Conservation (phyloP, 805 yeast species). For the Yamadazyma scolyti region DNA sequence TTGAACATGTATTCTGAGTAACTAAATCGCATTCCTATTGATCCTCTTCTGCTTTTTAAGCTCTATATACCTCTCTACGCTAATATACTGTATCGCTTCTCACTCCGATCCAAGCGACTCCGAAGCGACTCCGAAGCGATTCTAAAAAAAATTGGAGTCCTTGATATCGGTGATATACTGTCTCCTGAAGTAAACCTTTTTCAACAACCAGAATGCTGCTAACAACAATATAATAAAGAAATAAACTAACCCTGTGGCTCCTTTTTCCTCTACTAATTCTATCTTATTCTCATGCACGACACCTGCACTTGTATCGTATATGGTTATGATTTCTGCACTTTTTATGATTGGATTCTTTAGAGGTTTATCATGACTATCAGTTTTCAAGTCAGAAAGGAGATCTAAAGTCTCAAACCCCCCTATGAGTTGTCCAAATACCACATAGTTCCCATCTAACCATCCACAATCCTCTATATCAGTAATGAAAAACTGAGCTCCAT, state of each 20-base stretch:
- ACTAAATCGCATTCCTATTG: too few relatives aligned
- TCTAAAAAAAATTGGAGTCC: constrained; percentile 17
- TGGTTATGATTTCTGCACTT: constrained; percentile 8
- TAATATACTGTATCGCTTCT: background rate
- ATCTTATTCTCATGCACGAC: background rate
- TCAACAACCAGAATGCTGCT: constrained; percentile 6
- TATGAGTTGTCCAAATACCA: constrained; percentile 88
- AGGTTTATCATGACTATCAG: constrained; percentile 15
- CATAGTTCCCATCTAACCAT: constrained; percentile 83
- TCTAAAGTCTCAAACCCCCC: constrained; percentile 84
- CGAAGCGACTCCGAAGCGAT: background rate
- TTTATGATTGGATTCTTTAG: constrained; percentile 14
- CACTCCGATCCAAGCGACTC: background rate
- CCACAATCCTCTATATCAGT: constrained; percentile 21
- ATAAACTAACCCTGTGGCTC: constrained; percentile 5
- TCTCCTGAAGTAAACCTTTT: constrained; percentile 16
- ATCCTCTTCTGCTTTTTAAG: too few relatives aligned
- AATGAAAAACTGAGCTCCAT: constrained; percentile 47
- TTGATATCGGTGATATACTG: constrained; percentile 23
- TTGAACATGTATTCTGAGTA: too few relatives aligned
- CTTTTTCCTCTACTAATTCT: background rate
- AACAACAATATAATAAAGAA: constrained; percentile 9
- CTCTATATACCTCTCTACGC: too few relatives aligned
- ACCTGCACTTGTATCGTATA: constrained; percentile 7
- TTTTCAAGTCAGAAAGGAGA: constrained; percentile 11